Conservation (phyloP, 306 rosid species). For the Inga oerstediana region DNA sequence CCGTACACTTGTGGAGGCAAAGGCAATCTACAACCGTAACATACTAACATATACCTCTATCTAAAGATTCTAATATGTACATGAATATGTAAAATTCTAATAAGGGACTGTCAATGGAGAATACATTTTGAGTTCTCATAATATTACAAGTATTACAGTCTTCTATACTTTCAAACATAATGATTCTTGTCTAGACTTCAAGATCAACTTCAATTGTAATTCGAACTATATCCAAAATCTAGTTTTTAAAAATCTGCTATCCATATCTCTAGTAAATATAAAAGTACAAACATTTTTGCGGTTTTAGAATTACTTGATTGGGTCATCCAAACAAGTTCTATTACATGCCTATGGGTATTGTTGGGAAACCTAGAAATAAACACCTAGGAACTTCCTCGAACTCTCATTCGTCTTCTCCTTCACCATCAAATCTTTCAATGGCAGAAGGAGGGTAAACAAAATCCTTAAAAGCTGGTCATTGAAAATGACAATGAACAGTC, state of each 20-base stretch:
- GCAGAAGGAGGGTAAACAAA: constrained; percentile 3
- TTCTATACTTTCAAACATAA: not conserved
- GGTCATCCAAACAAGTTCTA: not conserved
- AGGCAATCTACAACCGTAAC: no score
- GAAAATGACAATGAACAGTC: not conserved
- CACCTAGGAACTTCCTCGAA: not conserved
- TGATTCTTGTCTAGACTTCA: not conserved
- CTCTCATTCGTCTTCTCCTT: not conserved
- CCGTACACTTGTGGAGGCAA: no score
- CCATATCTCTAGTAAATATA: not conserved
- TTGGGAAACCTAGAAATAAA: not conserved
- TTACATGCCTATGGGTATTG: not conserved
- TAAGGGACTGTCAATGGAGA: not conserved
- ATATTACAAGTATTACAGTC: not conserved
- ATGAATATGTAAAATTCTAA: not conserved
- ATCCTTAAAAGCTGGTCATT: constrained; percentile 3
- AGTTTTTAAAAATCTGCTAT: not conserved
- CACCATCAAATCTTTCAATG: not conserved
- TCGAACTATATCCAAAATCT: not conserved
- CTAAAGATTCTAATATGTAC: no score
- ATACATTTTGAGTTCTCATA: not conserved
- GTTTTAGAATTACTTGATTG: not conserved
- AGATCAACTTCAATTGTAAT: not conserved
- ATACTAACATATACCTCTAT: no score
- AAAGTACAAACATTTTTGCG: not conserved